Evolutionary conservation across 1,284 basidiomycete species (phyloP), one percentile per base, ranked within the genome.

Genomic region (Trichosporon ovoides): DNA sequence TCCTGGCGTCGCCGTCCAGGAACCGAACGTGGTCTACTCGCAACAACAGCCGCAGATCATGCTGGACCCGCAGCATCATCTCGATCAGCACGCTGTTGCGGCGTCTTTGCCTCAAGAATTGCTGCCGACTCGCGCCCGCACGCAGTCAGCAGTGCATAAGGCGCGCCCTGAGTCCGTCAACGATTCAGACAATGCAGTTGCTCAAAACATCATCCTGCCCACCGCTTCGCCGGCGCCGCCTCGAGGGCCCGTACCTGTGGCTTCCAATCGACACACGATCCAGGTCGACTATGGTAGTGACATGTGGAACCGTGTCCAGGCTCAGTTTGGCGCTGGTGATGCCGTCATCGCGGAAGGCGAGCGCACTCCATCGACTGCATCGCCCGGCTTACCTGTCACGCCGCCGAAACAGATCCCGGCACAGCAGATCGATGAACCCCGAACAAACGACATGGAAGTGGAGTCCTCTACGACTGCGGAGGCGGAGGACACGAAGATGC

Each of bases 281-380:
- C 91, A 96, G 75, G 87, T 96, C 57, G 92, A 95, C 73, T 93
- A 93, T 66, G 86, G 87, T 38, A 69, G 67, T 18, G 73, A 76
- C 50, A 59, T 40, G 57, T 63, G 61, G 61, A 56, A 60, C 33
- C 58, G 54, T 10, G 57, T 55, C 24, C 72, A 16, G 38, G 49
- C 49, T 18, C 49, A 51, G 34, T 35, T 36, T 33, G 49, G 16
- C 20, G 33, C 33, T 14, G 49, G 33, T 13, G 49, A 51, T 11
- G 33, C 49, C 6, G 49, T 31, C 14, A 24, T 31, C 14, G 22
- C 22, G 22, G 43, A 48, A 31, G 24, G 43, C 16, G 43, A 48
- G 16, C 43, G 43, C 11, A 33, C 49, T 11, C 49, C 49, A 9
- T 51, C 49, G 3, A 37, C 35, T 12, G 18, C 52, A 19, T 34